Evolutionary conservation across 225 moss, liverwort and hornwort genomes (phyloP).

Genomic region (Sphagnum tenellum): DNA sequence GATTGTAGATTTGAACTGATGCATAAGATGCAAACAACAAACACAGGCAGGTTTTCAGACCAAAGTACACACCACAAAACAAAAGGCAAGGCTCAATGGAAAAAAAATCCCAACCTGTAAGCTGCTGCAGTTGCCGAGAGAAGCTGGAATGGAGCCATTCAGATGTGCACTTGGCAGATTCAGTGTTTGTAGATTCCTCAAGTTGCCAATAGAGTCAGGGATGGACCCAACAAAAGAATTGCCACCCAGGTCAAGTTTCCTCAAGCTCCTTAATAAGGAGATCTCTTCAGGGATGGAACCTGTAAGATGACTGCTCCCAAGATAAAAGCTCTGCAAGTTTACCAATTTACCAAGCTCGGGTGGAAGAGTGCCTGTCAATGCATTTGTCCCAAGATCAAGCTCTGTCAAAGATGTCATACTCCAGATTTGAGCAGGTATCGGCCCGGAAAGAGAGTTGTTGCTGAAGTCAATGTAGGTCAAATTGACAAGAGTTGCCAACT

Average conservation of each 20-base stretch:
- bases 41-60: no score
- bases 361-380: constrained; percentile 38
- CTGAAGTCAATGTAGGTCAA: constrained; percentile 49
- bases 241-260: constrained; percentile 61
- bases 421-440: constrained; percentile 53
- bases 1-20: no score
- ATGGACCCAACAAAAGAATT: constrained; percentile 47
- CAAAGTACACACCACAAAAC: no score
- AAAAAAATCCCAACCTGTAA: constrained; percentile 24
- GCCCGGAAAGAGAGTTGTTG: constrained; percentile 41
- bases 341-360: constrained; percentile 49
- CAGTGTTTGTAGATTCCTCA: constrained; percentile 32
- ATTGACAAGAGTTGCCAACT: constrained; percentile 35
- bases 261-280: constrained; percentile 25
- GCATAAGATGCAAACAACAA: no score
- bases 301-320: constrained; percentile 32
- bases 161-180: constrained; percentile 24
- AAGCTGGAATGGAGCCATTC: constrained; percentile 37
- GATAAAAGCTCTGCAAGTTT: constrained; percentile 40
- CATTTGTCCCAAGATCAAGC: constrained; percentile 51
- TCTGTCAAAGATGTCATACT: constrained; percentile 30
- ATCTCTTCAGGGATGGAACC: constrained; percentile 57
- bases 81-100: no score
- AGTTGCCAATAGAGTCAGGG: constrained; percentile 45
- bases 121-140: constrained; percentile 30